Conservation (phyloP, 176 grass and related monocot species). For the Bonia amplexicaulis region DNA sequence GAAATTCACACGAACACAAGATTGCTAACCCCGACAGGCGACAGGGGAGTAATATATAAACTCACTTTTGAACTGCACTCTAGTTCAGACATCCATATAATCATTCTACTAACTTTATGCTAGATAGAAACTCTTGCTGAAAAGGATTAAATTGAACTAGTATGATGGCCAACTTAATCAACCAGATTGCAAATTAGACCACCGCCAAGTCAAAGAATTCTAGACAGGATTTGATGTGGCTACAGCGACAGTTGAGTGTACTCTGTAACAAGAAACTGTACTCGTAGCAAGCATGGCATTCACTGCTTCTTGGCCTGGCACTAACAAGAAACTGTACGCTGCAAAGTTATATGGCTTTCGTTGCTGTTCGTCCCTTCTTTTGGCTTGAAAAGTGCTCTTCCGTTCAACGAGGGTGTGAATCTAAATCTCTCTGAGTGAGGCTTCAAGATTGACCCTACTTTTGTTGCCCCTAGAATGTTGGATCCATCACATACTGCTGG, state of each 20-base stretch:
- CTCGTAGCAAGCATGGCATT: neutral
- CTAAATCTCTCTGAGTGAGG: neutral
- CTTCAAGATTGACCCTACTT: constrained; percentile 4
- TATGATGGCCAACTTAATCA: neutral
- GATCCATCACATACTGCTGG: neutral
- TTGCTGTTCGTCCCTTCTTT: neutral
- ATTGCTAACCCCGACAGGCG: neutral
- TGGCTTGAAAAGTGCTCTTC: neutral
- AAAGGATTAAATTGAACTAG: neutral
- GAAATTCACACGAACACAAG: neutral
- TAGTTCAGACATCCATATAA: neutral
- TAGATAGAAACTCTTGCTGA: neutral
- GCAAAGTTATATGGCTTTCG: neutral
- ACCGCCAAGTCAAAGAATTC: neutral
- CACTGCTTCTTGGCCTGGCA: neutral
- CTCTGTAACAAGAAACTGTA: too few relatives aligned
- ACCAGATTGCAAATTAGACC: neutral
- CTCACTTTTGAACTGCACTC: neutral
- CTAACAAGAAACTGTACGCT: neutral
- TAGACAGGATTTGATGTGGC: neutral
- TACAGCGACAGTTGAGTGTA: constrained; percentile 11
- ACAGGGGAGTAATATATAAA: neutral
- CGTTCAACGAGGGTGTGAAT: constrained; percentile 25
- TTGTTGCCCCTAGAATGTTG: neutral
- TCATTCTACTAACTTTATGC: neutral